Evolutionary conservation across 352 stramenopile species (phyloP).

Genomic region (Globisporangium okanoganense): DNA sequence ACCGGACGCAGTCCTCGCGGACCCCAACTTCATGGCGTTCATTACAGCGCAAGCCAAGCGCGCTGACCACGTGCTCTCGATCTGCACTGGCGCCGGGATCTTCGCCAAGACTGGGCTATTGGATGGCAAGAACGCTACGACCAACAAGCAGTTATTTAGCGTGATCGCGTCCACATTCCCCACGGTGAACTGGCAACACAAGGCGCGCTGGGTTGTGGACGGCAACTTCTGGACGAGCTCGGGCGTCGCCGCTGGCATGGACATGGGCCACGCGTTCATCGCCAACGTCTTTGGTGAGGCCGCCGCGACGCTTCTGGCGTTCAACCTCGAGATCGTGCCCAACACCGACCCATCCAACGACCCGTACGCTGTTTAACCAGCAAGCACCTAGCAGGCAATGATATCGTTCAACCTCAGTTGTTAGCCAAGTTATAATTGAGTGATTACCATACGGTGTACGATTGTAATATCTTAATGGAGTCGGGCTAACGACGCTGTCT

Average conservation of each 20-base stretch:
- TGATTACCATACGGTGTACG: too few relatives aligned
- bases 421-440: too few relatives aligned
- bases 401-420: too few relatives aligned
- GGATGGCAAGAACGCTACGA: constrained; percentile 15
- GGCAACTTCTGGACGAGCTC: constrained; percentile 30
- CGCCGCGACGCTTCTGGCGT: constrained; percentile 26
- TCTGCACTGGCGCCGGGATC: constrained; percentile 13
- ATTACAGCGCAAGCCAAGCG: neutral
- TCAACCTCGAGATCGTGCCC: constrained; percentile 38
- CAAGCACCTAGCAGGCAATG: too few relatives aligned
- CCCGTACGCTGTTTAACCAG: constrained; percentile 27
- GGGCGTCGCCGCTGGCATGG: constrained; percentile 30
- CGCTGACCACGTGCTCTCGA: constrained; percentile 5
- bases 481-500: neutral
- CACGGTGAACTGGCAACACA: constrained; percentile 11
- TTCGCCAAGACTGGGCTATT: constrained; percentile 11
- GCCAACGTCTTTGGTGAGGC: constrained; percentile 21
- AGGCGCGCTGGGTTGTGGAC: too few relatives aligned
- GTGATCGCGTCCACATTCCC: constrained; percentile 1
- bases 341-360: constrained; percentile 35
- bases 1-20: neutral
- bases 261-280: constrained; percentile 58
- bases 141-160: constrained; percentile 15
- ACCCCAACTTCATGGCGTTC: neutral
- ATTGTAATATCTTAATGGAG: too few relatives aligned